Percentiles rank a stretch among this genome's conserved stretches.
phyloP scores from a whole-genome alignment of 768 basidiomycete species.

The Gelatoporia subvermispora region DNA sequence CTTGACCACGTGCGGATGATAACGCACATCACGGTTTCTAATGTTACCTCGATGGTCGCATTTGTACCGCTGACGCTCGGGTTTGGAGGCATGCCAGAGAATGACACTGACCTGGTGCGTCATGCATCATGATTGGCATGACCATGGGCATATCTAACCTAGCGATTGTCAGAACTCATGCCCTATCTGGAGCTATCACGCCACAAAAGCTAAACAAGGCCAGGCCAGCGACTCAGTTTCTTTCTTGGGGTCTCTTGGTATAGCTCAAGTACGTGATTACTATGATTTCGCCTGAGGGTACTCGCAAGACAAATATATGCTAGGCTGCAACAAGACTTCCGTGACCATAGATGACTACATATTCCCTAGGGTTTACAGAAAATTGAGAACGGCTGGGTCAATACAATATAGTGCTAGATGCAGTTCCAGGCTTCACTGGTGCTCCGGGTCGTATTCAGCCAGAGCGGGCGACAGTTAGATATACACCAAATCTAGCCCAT shows the following conservation, averaged over 20 bases:
- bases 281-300: background rate
- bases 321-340: background rate
- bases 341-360: background rate
- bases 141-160: background rate
- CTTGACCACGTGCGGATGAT: conserved; percentile 3
- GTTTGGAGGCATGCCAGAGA: conserved; percentile 5
- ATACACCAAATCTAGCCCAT: conserved; percentile 11
- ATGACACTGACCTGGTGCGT: conserved; percentile 10
- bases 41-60: conserved; percentile 15
- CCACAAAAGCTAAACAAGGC: conserved; percentile 6
- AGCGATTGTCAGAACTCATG: background rate
- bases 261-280: conserved; percentile 9
- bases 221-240: conserved; percentile 6
- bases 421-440: conserved; percentile 1
- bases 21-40: conserved; percentile 15
- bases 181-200: conserved; percentile 8
- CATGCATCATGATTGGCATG: background rate
- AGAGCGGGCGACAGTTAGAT: background rate
- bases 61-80: conserved; percentile 18
- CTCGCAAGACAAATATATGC: background rate
- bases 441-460: conserved; percentile 5
- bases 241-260: conserved; percentile 13
- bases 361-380: conserved; percentile 11
- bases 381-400: conserved; percentile 6
- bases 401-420: conserved; percentile 12